Base-by-base conservation (phyloP, 1,284 basidiomycete species). In the Puccinia novopanici region DNA sequence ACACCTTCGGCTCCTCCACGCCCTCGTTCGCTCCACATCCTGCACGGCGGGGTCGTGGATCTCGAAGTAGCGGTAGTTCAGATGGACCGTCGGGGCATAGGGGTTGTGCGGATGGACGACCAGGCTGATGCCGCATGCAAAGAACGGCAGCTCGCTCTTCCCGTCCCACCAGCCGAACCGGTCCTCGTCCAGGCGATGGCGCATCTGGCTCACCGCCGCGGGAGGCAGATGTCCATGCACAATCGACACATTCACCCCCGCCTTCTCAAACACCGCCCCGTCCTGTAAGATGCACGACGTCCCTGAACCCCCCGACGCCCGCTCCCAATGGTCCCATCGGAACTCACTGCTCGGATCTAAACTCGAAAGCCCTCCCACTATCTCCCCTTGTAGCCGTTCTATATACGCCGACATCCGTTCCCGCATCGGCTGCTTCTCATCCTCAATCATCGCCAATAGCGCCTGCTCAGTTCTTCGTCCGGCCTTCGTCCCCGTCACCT, bases 61-160 rank as follows among this genome's bases (percentile, higher is more conserved):
- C 87, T 98, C 97, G 86, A 99, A 99, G 87, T 98, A 99, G 77
- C 97, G 92, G 85, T 96, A 98, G 87, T 99, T 99, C 83, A 93
- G 91, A 86, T 99, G 96, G 9, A 93, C 91, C 24, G 84, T 85
- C 2, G 87, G 87, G 9, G 85, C 87, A 75, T 85, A 85, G 0
- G 97, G 97, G 87, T 95, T 97, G 82, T 91, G 89, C 0, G 96
- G 95, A 87, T 99, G 97, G 37, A 98, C 90, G 83, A 99, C 94
- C 83, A 98, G 89, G 82, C 91, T 93, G 83, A 99, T 88, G 0
- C 96, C 96, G 0, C 92, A 93, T 8, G 93, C 96, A 85, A 95
- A 97, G 89, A 96, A 99, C 0, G 95, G 96, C 27, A 98, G 88
- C 59, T 84, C 81, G 88, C 89, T 81, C 84, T 82, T 87, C 75